A percentile compares a stretch with the other conserved stretches of the same genome.
phyloP scores from a whole-genome alignment of 345 rosid species.

The Carallia brachiata region DNA sequence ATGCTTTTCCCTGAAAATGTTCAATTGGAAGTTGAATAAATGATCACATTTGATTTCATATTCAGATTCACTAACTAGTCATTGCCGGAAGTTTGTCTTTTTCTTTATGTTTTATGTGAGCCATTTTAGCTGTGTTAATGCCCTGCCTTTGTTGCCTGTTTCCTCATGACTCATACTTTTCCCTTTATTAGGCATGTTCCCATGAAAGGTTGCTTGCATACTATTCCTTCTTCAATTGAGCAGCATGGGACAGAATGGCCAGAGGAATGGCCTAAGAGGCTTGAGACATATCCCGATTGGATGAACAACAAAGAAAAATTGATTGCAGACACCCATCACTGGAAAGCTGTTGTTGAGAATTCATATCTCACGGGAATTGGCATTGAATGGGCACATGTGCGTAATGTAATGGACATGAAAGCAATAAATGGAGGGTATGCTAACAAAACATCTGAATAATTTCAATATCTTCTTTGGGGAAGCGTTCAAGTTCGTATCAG shows the following conservation, averaged over 20 bases:
- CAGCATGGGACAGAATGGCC: constrained; percentile 97
- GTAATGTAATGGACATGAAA: constrained; percentile 95
- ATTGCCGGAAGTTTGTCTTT: not conserved
- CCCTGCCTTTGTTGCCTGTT: not conserved
- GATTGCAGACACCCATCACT: constrained; percentile 56
- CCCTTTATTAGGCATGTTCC: constrained; percentile 64
- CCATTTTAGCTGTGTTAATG: no score
- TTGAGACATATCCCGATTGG: constrained; percentile 95
- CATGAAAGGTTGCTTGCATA: constrained; percentile 70
- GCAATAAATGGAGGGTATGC: constrained; percentile 90
- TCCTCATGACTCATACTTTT: constrained; percentile 4
- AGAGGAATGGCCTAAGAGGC: constrained; percentile 97
- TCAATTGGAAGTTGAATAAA: no score
- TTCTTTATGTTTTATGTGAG: not conserved
- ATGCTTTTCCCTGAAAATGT: no score
- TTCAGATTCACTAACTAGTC: not conserved
- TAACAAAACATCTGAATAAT: constrained; percentile 5
- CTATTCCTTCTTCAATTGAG: constrained; percentile 78
- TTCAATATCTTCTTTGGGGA: not conserved
- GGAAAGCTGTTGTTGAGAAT: constrained; percentile 75
- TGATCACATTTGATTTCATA: not conserved
- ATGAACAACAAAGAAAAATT: constrained; percentile 60
- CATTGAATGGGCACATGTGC: constrained; percentile 76
- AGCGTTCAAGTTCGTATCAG: no score
- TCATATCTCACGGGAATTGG: constrained; percentile 85